Base-by-base conservation (phyloP, 768 basidiomycete genomes). In the Ramaria sp. region DNA sequence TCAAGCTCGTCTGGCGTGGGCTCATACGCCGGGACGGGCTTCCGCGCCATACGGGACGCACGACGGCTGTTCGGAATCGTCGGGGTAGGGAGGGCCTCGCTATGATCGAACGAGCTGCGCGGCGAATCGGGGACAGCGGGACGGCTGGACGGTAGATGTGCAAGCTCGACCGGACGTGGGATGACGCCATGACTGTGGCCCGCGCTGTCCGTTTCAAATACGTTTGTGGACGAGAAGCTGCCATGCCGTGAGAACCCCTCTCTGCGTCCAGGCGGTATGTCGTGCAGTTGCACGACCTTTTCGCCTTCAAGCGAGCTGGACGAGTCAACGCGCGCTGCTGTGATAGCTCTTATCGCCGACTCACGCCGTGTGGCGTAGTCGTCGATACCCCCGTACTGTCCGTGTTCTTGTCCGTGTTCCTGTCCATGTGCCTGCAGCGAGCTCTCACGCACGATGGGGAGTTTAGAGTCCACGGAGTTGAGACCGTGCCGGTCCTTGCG, bases 1-100 rank as follows among this genome's bases (percentile, higher is more conserved):
- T 55, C 44, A 18, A 55, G 28, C 37, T 44, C 53, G 25, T 55
- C 53, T 16, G 44, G 60, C 15, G 34, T 53, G 24, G 68, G 63
- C 58, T 74, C 68, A 58, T 79, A 81, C 15, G 66, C 68, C 9
- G 79, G 79, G n/a, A 80, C 79, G 12, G 79, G 78, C 61, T 81
- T 81, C 45, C 79, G 69, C 27, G 76, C 66, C 45, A 65, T 65
- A 39, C 70, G 71, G 5, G 48, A 50, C 18, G 48, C 70, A 10
- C 43, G 24, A 10, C 51, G 51, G 10, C 20, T 30, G 30, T 3
- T 37, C 16, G 25, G 3, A 25, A 2, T 44, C 13, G 51, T 20
- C n/a, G 51, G n/a, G 28, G 24, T 2, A 3, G n/a, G 10, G 20
- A 45, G 20, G 1, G 43, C 22, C 0, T 30, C 51, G 16, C 6